Conservation (phyloP, 208 protist genomes). For the Herpetomonas samuelpessoai region DNA sequence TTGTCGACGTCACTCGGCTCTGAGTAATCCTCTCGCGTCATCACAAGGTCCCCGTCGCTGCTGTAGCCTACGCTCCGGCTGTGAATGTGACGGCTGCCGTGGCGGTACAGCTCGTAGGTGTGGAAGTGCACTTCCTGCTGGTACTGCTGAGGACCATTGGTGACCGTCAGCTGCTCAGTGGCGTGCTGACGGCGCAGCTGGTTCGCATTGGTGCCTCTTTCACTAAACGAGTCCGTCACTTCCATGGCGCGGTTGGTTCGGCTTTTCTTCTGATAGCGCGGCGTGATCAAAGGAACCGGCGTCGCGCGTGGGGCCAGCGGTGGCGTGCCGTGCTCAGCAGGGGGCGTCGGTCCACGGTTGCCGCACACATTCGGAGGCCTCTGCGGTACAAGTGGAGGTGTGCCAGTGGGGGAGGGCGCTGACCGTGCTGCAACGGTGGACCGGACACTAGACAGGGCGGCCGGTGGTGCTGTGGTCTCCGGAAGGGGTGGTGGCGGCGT, state of each 20-base stretch:
- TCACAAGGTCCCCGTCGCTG: constrained; percentile 79
- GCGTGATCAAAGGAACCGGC: constrained; percentile 74
- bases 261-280: constrained; percentile 76
- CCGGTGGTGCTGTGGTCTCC: too few relatives aligned
- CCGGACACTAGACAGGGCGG: too few relatives aligned
- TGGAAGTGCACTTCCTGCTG: constrained; percentile 76
- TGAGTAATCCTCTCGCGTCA: constrained; percentile 73
- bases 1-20: constrained; percentile 77
- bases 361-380: background rate
- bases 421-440: too few relatives aligned
- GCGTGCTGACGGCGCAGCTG: constrained; percentile 50
- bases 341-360: background rate
- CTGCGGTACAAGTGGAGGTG: background rate
- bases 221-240: constrained; percentile 57
- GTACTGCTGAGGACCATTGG: constrained; percentile 61
- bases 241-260: constrained; percentile 48
- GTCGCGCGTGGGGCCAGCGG: constrained; percentile 29
- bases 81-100: constrained; percentile 73
- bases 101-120: constrained; percentile 82
- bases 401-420: constrained; percentile 8
- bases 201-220: constrained; percentile 28
- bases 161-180: constrained; percentile 64
- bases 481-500: too few relatives aligned
- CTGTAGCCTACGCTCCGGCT: constrained; percentile 84
- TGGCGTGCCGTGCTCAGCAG: constrained; percentile 17